Conservation (phyloP, 2,329 filamentous ascomycete species). For the Ambrosiella beaveri region DNA sequence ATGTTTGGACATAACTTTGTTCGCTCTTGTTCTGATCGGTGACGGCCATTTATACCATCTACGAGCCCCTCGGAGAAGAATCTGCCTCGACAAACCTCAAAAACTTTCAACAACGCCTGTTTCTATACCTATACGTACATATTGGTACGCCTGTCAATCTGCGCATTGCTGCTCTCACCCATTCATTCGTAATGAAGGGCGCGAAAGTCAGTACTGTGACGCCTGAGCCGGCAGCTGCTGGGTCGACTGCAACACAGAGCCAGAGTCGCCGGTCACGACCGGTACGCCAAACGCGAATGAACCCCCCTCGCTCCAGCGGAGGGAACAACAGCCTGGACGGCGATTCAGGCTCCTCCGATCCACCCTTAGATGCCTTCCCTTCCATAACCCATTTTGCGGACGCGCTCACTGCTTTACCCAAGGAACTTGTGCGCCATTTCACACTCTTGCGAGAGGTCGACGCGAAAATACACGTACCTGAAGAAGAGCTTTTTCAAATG, state of each 20-base stretch:
- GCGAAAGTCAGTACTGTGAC: constrained; percentile 28
- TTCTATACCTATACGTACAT: background rate
- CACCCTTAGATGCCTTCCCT: constrained; percentile 49
- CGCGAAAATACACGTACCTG: constrained; percentile 81
- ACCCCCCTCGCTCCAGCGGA: constrained; percentile 33
- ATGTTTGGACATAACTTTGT: no score
- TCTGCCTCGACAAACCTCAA: no score
- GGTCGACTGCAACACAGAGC: background rate
- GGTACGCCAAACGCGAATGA: constrained; percentile 46
- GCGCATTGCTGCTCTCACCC: background rate
- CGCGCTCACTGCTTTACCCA: constrained; percentile 77
- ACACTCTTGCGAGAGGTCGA: constrained; percentile 95
- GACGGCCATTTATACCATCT: no score
- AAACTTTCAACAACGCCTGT: no score
- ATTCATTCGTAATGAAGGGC: constrained; percentile 31
- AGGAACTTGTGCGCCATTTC: constrained; percentile 89
- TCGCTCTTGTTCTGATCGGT: no score
- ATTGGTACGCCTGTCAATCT: background rate
- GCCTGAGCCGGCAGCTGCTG: constrained; percentile 3
- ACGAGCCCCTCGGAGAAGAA: no score
- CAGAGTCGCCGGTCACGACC: constrained; percentile 45
- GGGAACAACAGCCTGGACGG: constrained; percentile 29
- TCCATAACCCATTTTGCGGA: constrained; percentile 68
- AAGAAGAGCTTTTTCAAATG: constrained; percentile 63
- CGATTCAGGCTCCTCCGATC: constrained; percentile 27